Evolutionary conservation across 23 red algal species (phyloP).

Genomic region (Pyropia haitanensis): DNA sequence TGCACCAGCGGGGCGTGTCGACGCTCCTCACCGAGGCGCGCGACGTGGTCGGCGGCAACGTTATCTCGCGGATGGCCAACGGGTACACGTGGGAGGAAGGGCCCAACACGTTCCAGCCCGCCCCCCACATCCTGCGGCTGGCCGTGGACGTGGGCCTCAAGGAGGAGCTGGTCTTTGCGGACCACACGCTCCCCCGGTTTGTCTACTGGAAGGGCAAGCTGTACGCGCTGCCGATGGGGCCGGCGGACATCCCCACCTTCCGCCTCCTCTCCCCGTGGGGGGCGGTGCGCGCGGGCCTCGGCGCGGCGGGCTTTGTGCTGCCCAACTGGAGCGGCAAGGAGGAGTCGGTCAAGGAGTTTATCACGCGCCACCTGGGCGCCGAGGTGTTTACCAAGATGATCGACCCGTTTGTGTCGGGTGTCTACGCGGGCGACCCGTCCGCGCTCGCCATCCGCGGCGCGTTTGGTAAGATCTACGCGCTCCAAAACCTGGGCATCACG

Average conservation of each 20-base stretch:
- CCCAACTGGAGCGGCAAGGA: conserved; percentile 28
- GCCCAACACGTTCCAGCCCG: conserved; percentile 92
- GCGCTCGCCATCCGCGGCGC: conserved; percentile 65
- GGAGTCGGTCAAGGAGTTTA: conserved; percentile 86
- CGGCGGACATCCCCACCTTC: conserved; percentile 65
- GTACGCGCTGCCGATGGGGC: conserved; percentile 59
- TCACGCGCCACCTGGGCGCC: conserved; percentile 78
- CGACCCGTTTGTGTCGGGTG: conserved; percentile 89
- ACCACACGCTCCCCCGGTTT: conserved; percentile 77
- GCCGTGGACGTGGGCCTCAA: conserved; percentile 62
- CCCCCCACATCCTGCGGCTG: conserved; percentile 70
- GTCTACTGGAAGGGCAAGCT: conserved; percentile 80
- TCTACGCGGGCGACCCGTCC: conserved; percentile 84
- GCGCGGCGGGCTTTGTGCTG: conserved; percentile 68
- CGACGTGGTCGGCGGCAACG: conserved; percentile 72
- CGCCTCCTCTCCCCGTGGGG: conserved; percentile 59
- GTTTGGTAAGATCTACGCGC: conserved; percentile 82
- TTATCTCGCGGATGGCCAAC: conserved; percentile 52
- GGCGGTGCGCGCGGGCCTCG: conserved; percentile 72
- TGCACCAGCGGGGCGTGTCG: conserved; percentile 38
- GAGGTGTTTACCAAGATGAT: conserved; percentile 90
- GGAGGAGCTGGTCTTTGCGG: conserved; percentile 69
- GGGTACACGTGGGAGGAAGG: conserved; percentile 95
- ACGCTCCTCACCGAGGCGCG: conserved; percentile 66
- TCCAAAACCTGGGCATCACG: conserved; percentile 66